phyloP scores from a whole-genome alignment of 768 basidiomycete species.

The Galerina sulciceps region DNA sequence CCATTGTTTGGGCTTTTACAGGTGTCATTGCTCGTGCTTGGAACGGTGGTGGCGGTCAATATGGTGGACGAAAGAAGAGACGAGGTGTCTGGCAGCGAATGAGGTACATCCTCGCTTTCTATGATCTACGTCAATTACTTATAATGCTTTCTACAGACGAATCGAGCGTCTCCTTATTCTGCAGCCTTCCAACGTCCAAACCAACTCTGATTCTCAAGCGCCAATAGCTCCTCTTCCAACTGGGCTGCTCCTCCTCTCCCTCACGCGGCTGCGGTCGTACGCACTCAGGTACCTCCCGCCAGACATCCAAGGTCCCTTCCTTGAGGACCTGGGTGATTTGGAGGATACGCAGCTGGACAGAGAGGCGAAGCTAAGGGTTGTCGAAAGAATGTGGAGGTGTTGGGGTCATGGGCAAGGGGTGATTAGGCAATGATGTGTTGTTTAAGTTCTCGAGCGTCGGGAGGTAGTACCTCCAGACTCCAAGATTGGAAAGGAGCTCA shows the following conservation, averaged over 20 bases:
- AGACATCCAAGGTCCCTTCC: constrained; percentile 67
- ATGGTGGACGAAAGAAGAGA: constrained; percentile 61
- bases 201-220: constrained; percentile 22
- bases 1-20: constrained; percentile 62
- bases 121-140: neutral
- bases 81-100: constrained; percentile 71
- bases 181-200: constrained; percentile 4
- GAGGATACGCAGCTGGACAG: constrained; percentile 74
- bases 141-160: constrained; percentile 38
- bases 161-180: constrained; percentile 69
- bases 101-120: constrained; percentile 45
- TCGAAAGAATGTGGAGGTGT: constrained; percentile 88
- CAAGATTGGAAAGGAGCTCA: too few relatives aligned
- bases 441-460: too few relatives aligned
- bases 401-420: constrained; percentile 69
- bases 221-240: constrained; percentile 61
- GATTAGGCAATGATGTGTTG: constrained; percentile 38
- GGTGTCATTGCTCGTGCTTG: constrained; percentile 58
- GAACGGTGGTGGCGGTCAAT: constrained; percentile 51
- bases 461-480: too few relatives aligned
- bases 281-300: constrained; percentile 36
- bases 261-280: constrained; percentile 20
- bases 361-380: constrained; percentile 74
- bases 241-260: constrained; percentile 40
- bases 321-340: constrained; percentile 84